Percentiles rank a stretch among this genome's conserved stretches.
Evolutionary conservation across 2,329 filamentous ascomycete species (phyloP).

Genomic region (Penicillium sp.): DNA sequence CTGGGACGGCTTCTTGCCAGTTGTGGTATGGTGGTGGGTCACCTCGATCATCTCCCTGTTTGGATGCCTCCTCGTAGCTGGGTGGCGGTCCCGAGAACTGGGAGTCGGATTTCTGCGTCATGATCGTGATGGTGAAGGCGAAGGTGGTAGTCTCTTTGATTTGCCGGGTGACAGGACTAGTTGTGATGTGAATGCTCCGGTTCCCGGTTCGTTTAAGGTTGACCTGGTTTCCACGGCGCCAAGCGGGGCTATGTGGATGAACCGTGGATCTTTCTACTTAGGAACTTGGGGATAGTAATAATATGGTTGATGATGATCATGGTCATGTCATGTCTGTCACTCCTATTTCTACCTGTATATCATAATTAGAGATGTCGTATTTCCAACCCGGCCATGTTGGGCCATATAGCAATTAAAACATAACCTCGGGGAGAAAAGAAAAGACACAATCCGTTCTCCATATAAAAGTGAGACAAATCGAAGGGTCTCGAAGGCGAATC

Average conservation of each 20-base stretch:
- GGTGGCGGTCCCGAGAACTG: conserved; percentile 14
- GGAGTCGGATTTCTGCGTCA: neutral
- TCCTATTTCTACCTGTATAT: neutral
- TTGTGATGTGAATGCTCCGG: neutral
- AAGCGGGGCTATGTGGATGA: conserved; percentile 22
- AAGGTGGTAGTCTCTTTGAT: neutral
- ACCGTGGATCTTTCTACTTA: conserved; percentile 1
- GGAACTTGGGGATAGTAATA: neutral
- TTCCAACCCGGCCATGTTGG: neutral
- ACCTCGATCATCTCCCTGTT: neutral
- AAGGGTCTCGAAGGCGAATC: neutral
- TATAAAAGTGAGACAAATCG: neutral
- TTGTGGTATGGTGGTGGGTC: conserved; percentile 60
- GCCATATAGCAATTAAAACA: neutral
- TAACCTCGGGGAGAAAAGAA: neutral
- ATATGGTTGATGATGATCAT: neutral
- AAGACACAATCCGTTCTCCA: neutral
- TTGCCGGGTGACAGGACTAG: neutral
- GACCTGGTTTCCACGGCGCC: conserved; percentile 9
- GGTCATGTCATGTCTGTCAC: neutral
- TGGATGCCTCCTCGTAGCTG: conserved; percentile 21
- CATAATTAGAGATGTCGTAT: neutral
- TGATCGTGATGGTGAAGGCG: neutral
- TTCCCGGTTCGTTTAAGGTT: conserved; percentile 2
- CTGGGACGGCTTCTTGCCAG: conserved; percentile 60